Percentiles rank a stretch among this genome's conserved stretches.
These are phyloP conservation scores for Populus tomentosa DNA, from an alignment of 441 rosid genomes.

Conservation along the genomic window DNA sequence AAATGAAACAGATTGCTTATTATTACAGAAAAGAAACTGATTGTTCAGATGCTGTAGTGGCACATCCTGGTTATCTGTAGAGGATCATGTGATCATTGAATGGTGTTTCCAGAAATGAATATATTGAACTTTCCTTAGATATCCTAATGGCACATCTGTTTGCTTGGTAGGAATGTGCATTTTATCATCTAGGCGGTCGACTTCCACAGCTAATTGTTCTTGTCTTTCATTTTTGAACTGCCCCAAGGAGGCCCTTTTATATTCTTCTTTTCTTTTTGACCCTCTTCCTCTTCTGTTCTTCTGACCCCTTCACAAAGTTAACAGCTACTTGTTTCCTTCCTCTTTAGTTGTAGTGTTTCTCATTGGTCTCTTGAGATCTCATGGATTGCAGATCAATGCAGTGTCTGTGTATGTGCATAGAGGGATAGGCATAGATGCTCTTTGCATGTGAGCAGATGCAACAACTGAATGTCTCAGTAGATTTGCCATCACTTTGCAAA, in stretches of 20 bases:
- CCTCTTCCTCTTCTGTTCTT: constrained; percentile 7
- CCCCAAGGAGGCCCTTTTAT: not conserved
- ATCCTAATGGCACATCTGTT: not conserved
- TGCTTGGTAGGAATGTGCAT: constrained; percentile 4
- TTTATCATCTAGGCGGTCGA: not conserved
- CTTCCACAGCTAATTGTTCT: not conserved
- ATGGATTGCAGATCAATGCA: constrained; percentile 6
- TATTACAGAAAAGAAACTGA: constrained; percentile 1
- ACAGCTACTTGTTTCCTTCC: not conserved
- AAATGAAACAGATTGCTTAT: constrained; percentile 8
- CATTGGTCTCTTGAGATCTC: constrained; percentile 1
- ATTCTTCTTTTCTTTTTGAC: not conserved
- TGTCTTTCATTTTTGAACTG: constrained; percentile 1
- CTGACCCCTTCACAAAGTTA: constrained; percentile 19
- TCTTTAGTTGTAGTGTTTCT: not conserved
- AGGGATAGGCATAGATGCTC: not conserved
- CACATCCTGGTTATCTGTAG: not conserved
- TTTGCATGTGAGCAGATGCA: constrained; percentile 32
- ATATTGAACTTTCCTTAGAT: not conserved
- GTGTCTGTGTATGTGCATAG: not conserved
- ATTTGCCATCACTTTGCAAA: constrained; percentile 16
- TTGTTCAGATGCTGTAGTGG: not conserved
- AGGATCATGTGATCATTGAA: not conserved
- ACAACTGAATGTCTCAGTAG: constrained; percentile 13
- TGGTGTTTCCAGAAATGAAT: not conserved